A percentile compares a stretch with the other conserved stretches of the same genome.
Evolutionary conservation across 768 basidiomycete genomes (phyloP).

Genomic region (Crassisporium funariophilum): DNA sequence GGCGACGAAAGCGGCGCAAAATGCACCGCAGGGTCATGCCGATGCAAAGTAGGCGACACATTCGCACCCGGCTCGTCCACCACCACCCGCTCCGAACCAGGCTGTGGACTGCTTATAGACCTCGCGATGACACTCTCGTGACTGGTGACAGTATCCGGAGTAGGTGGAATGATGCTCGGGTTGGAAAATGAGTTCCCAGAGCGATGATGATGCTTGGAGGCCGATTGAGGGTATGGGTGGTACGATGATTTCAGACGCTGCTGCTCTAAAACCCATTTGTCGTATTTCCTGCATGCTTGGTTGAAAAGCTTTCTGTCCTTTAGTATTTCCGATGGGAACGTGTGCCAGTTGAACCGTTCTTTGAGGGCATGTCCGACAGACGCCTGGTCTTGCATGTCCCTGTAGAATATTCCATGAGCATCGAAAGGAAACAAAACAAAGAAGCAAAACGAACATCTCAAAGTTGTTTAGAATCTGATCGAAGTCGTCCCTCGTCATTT

Average conservation of each 20-base stretch:
- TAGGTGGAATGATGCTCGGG: constrained; percentile 12
- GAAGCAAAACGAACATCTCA: constrained; percentile 52
- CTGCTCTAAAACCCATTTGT: constrained; percentile 45
- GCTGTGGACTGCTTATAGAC: constrained; percentile 16
- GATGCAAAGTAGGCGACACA: constrained; percentile 4
- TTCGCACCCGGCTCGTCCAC: constrained; percentile 2
- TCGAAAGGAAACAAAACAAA: not conserved
- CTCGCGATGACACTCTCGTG: constrained; percentile 9
- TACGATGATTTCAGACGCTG: constrained; percentile 17
- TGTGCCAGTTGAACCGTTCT: constrained; percentile 52
- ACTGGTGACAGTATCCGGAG: constrained; percentile 6
- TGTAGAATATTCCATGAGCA: constrained; percentile 26
- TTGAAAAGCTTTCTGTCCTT: constrained; percentile 59
- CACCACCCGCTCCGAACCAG: constrained; percentile 9
- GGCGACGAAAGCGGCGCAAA: constrained; percentile 5
- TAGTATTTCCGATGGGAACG: constrained; percentile 40
- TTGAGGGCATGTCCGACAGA: constrained; percentile 45
- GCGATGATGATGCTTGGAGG: not conserved
- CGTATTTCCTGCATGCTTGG: constrained; percentile 58
- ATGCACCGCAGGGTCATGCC: constrained; percentile 8
- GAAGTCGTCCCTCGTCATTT: constrained; percentile 62
- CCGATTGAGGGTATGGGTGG: constrained; percentile 1
- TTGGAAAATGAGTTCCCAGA: constrained; percentile 16
- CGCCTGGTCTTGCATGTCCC: constrained; percentile 69
- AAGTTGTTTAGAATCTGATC: constrained; percentile 59